Conservation (phyloP, 176 grass and related monocot genomes). For the Juncus effusus region DNA sequence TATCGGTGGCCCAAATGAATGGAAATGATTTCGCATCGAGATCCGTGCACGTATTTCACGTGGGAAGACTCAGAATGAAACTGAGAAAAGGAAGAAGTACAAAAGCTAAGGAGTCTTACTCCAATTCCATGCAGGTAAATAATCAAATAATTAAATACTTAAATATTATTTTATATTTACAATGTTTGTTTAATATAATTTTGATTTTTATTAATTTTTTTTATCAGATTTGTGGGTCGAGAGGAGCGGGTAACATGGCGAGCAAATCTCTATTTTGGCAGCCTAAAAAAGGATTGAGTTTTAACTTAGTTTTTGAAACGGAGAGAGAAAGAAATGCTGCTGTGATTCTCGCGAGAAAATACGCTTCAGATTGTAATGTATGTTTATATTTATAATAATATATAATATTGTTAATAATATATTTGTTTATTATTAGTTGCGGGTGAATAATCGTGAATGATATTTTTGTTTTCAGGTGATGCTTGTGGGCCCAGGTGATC, state of each 20-base stretch:
- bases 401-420: no score
- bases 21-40: conserved; percentile 63
- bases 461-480: conserved; percentile 38
- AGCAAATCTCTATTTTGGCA: conserved; percentile 78
- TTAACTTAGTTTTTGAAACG: conserved; percentile 73
- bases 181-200: conserved; percentile 19
- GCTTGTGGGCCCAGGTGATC: conserved; percentile 62
- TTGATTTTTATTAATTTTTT: conserved; percentile 13
- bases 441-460: not conserved
- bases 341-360: conserved; percentile 80
- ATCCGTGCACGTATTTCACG: conserved; percentile 79
- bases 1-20: conserved; percentile 78
- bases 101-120: conserved; percentile 88
- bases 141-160: not conserved
- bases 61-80: conserved; percentile 75
- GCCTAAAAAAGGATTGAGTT: conserved; percentile 55
- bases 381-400: conserved; percentile 12
- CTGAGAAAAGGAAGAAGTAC: conserved; percentile 83
- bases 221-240: conserved; percentile 71
- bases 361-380: conserved; percentile 84
- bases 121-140: conserved; percentile 76
- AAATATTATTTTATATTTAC: conserved; percentile 9
- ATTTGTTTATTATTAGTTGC: no score
- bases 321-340: conserved; percentile 90
- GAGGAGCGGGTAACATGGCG: conserved; percentile 77